These are phyloP conservation scores for Fusarium illudens DNA, from an alignment of 2,329 filamentous ascomycete species.

Conservation along the genomic window DNA sequence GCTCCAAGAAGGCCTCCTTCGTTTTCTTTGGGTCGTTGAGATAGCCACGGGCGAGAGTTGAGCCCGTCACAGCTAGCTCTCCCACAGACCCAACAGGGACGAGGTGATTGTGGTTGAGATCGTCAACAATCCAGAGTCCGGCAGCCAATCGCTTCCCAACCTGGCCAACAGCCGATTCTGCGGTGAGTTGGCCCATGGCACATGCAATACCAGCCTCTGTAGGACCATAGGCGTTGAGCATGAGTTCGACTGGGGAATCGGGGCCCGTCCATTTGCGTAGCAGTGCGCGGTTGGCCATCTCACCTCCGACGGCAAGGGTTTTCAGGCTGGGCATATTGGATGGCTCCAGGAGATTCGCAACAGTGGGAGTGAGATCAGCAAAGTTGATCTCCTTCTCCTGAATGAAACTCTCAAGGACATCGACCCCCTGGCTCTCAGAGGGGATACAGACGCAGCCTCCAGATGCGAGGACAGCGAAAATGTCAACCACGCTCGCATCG, in stretches of 20 bases:
- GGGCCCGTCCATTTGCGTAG: background rate
- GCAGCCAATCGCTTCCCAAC: background rate
- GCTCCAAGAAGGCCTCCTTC: slow-evolving; percentile 41
- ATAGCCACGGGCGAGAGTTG: slow-evolving; percentile 38
- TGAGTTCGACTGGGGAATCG: background rate
- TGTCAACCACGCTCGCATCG: slow-evolving; percentile 7
- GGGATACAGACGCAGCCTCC: slow-evolving; percentile 22
- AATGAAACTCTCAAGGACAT: background rate
- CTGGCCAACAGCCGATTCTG: background rate
- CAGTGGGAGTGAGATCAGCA: background rate
- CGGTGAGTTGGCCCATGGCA: background rate
- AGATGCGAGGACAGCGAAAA: slow-evolving; percentile 6
- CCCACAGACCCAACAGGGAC: slow-evolving; percentile 36
- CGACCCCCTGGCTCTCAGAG: slow-evolving; percentile 1
- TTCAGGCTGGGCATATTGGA: background rate
- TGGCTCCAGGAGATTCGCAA: background rate
- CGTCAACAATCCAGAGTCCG: slow-evolving; percentile 40
- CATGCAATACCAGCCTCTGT: slow-evolving; percentile 1
- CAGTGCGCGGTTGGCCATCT: background rate
- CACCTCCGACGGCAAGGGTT: background rate
- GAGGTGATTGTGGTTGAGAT: slow-evolving; percentile 30
- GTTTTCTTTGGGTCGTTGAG: slow-evolving; percentile 34
- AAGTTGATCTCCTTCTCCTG: background rate
- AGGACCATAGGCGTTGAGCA: slow-evolving; percentile 5
- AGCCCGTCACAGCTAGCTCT: slow-evolving; percentile 43